Evolutionary conservation across 1,284 basidiomycete species (phyloP), one percentile per base, ranked within the genome.

Genomic region (Hypsizygus ulmarius): DNA sequence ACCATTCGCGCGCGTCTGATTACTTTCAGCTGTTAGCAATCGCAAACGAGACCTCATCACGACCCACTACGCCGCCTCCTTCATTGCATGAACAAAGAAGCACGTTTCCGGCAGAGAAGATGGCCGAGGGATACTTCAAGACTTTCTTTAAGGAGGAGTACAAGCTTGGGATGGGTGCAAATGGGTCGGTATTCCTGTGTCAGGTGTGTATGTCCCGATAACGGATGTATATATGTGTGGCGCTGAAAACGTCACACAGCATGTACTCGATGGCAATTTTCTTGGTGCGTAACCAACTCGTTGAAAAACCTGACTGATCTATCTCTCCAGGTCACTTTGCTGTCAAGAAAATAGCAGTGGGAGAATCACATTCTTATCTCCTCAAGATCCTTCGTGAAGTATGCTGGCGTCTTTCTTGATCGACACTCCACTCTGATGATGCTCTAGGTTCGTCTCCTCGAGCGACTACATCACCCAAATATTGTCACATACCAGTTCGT

Each of bases 321-420:
- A 48, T 58, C 28, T 59, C 50, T 18, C 44, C 47, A 83, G 87
- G 86, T 25, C 81, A 83, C 57, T 94, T 93, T 62, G 94, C 94
- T 0, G 90, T 97, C 43, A 97, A 97, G 71, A 97, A 96, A 65
- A 92, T 97, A 29, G 93, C 93, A 0, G 89, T 97, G 0, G 93
- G 94, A 28, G 82, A 91, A 57, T 93, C 90, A 0, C 87, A 90
- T 57, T 73, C 82, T 0, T 95, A 96, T 69, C 74, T 95, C 2
- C 68, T 92, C 35, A 82, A 83, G 42, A 93, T 90, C 46, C 70
- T 96, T 27, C 79, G 82, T 43, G 93, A 95, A 72, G 87, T 84
- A 41, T 42, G 73, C 48, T 34, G 19, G 12, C 55, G 29, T 40
- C 34, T 35, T 39, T 16, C 27, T 44, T 43, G 12, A 21, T 42